Base-by-base conservation (phyloP, 2,329 filamentous ascomycete species). In the Colletotrichum sp. region DNA sequence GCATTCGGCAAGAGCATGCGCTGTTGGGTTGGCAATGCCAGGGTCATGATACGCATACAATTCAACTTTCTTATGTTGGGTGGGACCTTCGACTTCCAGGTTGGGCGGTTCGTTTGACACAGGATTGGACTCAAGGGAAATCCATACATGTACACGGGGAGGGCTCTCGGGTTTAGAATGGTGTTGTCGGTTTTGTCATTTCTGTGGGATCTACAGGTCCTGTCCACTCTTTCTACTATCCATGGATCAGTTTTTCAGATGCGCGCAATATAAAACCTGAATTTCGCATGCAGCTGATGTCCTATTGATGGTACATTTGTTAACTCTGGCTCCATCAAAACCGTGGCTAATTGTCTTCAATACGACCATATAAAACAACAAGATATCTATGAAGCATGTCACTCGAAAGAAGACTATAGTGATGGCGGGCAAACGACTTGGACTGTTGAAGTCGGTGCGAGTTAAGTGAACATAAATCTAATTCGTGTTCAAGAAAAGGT, bases 401-500 rank as follows among this genome's bases (percentile, higher is more conserved):
- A 16, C 0, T 18, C 15, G 7, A 16, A 39, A 39, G 18, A 36
- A 0, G 15, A 39, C 0, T 18, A 7, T 39, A 39, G 15, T 39
- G 36, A 39, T 7, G 0, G 36, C 36, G 3, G 15, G 36, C 36
- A 39, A 7, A 39, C 15, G 36, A 18, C 30, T 32, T n/a, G n/a
- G n/a, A n/a, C n/a, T n/a, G 4, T 8, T 16, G 15, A 36, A 36
- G 36, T 39, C 36, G 1, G 3, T 18, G 7, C 15, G 15, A 39
- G 15, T 18, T 18, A 16, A 0, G 36, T 39, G 36, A 39, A 0
- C 36, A 39, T 0, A 39, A 39, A 2, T 18, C 36, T 0, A 39
- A 8, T 39, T 39, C 6, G 16, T 39, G 7, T 8, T 39, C 15
- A 0, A 39, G 7, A 1, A 16, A 39, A 0, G 7, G 34, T 39